Evolutionary conservation across 495 filamentous ascomycete genomes (phyloP).

Genomic region (Penicillium atrosanguineum): DNA sequence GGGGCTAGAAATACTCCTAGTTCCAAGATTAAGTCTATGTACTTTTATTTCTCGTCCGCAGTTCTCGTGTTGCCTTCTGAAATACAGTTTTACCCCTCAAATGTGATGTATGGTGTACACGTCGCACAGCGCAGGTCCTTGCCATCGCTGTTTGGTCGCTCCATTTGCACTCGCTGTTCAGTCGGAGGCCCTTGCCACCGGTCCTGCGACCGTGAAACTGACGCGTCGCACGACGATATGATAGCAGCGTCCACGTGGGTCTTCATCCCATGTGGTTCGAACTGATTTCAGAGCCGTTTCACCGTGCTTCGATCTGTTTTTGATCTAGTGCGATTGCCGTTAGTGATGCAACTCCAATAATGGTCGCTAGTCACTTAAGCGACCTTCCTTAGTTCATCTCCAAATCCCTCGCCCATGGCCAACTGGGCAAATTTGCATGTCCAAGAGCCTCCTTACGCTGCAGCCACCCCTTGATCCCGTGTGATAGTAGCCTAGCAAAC

Average conservation of each 20-base stretch:
- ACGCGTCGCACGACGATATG: conserved; percentile 11
- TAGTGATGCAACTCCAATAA: not conserved
- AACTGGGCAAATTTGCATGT: conserved; percentile 1
- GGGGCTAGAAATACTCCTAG: not conserved
- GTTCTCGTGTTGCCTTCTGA: not conserved
- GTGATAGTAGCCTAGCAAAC: not conserved
- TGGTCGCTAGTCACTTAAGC: not conserved
- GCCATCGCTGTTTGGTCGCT: conserved; percentile 7
- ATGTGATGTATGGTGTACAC: conserved; percentile 21
- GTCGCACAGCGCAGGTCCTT: conserved; percentile 18
- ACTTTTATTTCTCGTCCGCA: not conserved
- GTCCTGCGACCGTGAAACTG: conserved; percentile 11
- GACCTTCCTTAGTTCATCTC: not conserved
- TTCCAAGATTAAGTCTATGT: not conserved
- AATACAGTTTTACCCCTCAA: conserved; percentile 12
- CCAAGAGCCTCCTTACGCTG: conserved; percentile 13
- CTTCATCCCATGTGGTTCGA: conserved; percentile 9
- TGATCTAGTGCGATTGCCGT: not conserved
- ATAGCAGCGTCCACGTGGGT: conserved; percentile 12
- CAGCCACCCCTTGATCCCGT: conserved; percentile 9
- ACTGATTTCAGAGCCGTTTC: not conserved
- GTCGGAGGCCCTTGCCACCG: conserved; percentile 1
- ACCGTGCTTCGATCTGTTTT: not conserved
- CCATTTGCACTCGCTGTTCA: not conserved
- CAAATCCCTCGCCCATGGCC: not conserved